Percentiles rank a stretch among this genome's conserved stretches.
Conservation (phyloP, 2,329 filamentous ascomycete genomes). For the Tolypocladium ophioglossoides region DNA sequence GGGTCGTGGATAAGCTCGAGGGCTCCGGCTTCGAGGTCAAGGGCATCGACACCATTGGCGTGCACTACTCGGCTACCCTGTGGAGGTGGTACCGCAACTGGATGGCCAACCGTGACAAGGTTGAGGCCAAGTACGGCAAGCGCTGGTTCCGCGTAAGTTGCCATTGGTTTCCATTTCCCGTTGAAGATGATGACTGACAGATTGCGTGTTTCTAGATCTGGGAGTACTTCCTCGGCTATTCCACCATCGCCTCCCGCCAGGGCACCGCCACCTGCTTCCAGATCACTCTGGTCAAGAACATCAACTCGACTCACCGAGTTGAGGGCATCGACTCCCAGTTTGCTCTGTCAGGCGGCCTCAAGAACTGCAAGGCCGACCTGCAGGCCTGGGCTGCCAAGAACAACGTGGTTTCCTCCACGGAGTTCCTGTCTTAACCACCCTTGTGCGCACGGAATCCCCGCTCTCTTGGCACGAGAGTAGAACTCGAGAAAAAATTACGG, state of each 20-base stretch:
- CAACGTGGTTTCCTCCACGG: conserved; percentile 21
- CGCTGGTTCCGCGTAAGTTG: conserved; percentile 85
- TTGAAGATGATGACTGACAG: neutral
- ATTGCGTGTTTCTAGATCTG: conserved; percentile 51
- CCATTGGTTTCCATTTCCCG: neutral
- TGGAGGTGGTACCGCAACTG: conserved; percentile 99
- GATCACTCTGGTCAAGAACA: conserved; percentile 82
- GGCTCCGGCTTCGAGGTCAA: conserved; percentile 66
- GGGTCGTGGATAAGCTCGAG: conserved; percentile 77
- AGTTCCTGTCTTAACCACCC: conserved; percentile 14
- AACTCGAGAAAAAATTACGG: neutral
- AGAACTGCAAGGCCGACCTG: conserved; percentile 22
- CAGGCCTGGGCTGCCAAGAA: conserved; percentile 25
- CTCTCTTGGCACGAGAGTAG: neutral
- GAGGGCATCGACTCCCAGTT: conserved; percentile 66
- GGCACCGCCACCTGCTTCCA: conserved; percentile 82
- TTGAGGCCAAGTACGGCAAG: conserved; percentile 88
- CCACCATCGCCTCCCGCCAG: conserved; percentile 77
- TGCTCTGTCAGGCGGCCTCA: conserved; percentile 52
- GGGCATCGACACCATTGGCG: conserved; percentile 82
- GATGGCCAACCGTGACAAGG: conserved; percentile 87
- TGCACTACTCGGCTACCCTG: conserved; percentile 92
- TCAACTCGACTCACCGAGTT: conserved; percentile 79
- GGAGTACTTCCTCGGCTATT: conserved; percentile 85
- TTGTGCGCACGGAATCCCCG: neutral